Evolutionary conservation across 1,139 yeast species (phyloP).

Genomic region (Debaryomyces sp.): DNA sequence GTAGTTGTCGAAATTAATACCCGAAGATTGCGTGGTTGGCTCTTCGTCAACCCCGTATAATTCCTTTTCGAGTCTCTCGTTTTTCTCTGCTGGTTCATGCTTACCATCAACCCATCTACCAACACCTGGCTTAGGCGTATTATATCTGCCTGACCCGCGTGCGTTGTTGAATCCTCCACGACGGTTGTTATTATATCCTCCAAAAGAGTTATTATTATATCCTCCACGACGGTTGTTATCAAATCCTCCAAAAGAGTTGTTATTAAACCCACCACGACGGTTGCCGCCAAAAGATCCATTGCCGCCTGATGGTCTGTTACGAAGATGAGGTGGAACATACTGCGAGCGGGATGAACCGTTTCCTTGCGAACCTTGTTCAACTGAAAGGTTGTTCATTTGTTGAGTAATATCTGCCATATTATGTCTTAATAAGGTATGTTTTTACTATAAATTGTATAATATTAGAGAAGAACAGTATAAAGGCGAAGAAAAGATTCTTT

Average conservation of each 20-base stretch:
- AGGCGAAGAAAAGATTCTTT: constrained; percentile 11
- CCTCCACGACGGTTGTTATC: constrained; percentile 15
- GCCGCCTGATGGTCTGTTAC: constrained; percentile 34
- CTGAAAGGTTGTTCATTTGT: constrained; percentile 48
- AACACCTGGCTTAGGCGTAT: constrained; percentile 44
- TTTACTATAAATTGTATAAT: constrained; percentile 4
- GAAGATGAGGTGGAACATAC: constrained; percentile 76
- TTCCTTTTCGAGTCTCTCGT: constrained; percentile 73
- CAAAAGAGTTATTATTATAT: constrained; percentile 14
- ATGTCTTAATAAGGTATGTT: constrained; percentile 7
- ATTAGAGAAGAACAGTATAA: constrained; percentile 2
- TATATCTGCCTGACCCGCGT: constrained; percentile 29
- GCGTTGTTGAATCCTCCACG: constrained; percentile 27
- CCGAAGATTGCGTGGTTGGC: constrained; percentile 82
- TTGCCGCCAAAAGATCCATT: constrained; percentile 17
- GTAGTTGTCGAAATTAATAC: constrained; percentile 97
- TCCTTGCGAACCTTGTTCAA: constrained; percentile 25
- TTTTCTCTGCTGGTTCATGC: constrained; percentile 81
- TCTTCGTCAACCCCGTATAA: constrained; percentile 90
- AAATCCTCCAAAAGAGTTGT: constrained; percentile 12
- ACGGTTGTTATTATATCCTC: constrained; percentile 25
- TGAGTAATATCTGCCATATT: constrained; percentile 46
- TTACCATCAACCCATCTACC: constrained; percentile 88
- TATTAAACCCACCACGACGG: constrained; percentile 17
- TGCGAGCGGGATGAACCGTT: constrained; percentile 21